Base-by-base conservation (phyloP, 2,329 filamentous ascomycete genomes). In the Fusarium subtropicale region DNA sequence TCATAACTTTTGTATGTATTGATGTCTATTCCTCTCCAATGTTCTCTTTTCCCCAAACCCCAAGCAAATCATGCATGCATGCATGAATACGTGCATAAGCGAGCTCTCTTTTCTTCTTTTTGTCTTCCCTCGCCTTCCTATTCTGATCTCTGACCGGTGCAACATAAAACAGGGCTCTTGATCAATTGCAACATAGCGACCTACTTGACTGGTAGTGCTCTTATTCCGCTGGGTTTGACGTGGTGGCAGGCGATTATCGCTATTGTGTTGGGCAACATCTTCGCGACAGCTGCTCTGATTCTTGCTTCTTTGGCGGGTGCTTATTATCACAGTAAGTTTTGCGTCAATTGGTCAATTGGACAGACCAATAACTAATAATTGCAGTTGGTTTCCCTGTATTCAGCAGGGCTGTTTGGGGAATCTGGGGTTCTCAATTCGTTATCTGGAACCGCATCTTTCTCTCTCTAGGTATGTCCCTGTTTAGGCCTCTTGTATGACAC, bases 161-260 rank as follows among this genome's bases (percentile, higher is more conserved):
- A 18, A 50, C 48, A 30, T 4, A 31, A 28, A 34, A 62, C 30
- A 83, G 81, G 81, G 82, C 75, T 85, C n/a, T 68, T 85, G 46
- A 79, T 83, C 67, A 84, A 85, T 62, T 82, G 78, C 60, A 82
- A 80, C 62, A 82, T 82, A 62, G 76, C 80, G 2, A 81, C 79
- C 1, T 82, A 79, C 55, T 72, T 82, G 20, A 80, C 79, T 0
- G 80, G 80, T 34, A 81, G 80, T 44, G 78, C 80, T n/a, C 75
- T 82, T 22, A 81, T 82, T 47, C 78, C 80, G 2, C 59, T 81
- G 15, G 80, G 80, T 5, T 74, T 82, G 20, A 80, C 75, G 3
- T 82, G 79, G 77, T 82, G 80, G 80, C 80, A 82, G 60, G 79
- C 80, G 26, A 76, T 81, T 48, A 81, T 82, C n/a, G 79, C 75